Base-by-base conservation (phyloP, 345 rosid genomes). In the Syzygium aqueum region DNA sequence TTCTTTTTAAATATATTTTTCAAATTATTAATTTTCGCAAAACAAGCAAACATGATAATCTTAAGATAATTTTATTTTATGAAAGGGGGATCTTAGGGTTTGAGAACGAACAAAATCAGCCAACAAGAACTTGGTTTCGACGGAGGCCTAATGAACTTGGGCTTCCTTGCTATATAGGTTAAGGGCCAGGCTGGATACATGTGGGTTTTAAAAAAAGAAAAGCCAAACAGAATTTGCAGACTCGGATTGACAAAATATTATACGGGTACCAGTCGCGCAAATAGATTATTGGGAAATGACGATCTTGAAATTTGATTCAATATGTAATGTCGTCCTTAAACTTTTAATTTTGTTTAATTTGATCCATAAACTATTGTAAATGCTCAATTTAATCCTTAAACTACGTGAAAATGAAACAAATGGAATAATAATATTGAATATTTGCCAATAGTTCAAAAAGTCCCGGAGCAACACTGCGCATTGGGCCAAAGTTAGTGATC, bases 341-440 rank as follows among this genome's bases (percentile, higher is more conserved):
- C 4, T 17, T 0, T 28, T 65, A 8, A 65, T 65, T 65, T 65
- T 30, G 0, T 65, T 30, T 16, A 15, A 16, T 17, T 17, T 67
- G 23, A 2, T 67, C 3, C 12, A 33, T 33, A 2, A 67, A 17
- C 4, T 17, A 30, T 33, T 2, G 5, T 67, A 67, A 33, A 33
- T 30, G 10, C 2, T 27, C 13, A 61, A 27, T 61, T 61, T 27
- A n/a, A 6, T 61, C 2, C 5, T 6, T 27, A 27, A 27, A 27
- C 5, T 16, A 67, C 0, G 23, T 33, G 6, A 67, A 21, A 9
- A 67, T 67, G 78, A 33, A 11, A 30, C 21, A 33, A 8, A 33
- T 2, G 1, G 6, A 33, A 67, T 0, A 0, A 0, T 3, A 8
- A 19, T 12, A 2, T 8, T 30, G 22, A 65, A 30, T 8, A 1